These are phyloP conservation scores for Cordyceps javanica DNA, from an alignment of 2,329 filamentous ascomycete genomes.

Conservation along the genomic window DNA sequence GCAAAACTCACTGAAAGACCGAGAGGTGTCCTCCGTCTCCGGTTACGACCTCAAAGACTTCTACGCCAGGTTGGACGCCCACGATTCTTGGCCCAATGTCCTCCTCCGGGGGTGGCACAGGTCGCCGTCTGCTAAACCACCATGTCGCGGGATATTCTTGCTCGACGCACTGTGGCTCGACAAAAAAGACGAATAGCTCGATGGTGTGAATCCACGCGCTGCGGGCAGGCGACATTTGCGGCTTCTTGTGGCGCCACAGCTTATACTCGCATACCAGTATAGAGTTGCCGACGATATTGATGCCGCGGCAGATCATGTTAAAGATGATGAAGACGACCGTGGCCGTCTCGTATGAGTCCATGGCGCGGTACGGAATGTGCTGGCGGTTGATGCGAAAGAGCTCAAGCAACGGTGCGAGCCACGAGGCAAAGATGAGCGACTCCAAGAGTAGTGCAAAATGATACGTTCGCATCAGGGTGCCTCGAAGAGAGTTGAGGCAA, in stretches of 20 bases:
- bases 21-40: too few species aligned
- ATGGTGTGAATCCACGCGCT: slow-evolving; percentile 23
- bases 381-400: background rate
- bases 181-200: slow-evolving; percentile 33
- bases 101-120: too few species aligned
- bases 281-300: slow-evolving; percentile 34
- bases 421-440: slow-evolving; percentile 19
- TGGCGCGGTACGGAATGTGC: slow-evolving; percentile 4
- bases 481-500: slow-evolving; percentile 27
- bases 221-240: slow-evolving; percentile 20
- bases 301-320: slow-evolving; percentile 33
- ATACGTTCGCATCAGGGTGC: slow-evolving; percentile 32
- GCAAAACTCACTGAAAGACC: too few species aligned
- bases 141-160: slow-evolving; percentile 30
- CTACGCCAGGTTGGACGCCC: background rate
- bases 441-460: slow-evolving; percentile 33
- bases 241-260: slow-evolving; percentile 30
- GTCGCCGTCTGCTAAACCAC: slow-evolving; percentile 17
- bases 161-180: slow-evolving; percentile 34
- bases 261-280: slow-evolving; percentile 33
- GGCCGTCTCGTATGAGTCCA: slow-evolving; percentile 20
- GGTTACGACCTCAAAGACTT: too few species aligned
- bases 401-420: slow-evolving; percentile 16
- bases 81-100: background rate
- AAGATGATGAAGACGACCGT: slow-evolving; percentile 28